Percentiles rank a stretch among this genome's conserved stretches.
These are phyloP conservation scores for Styphnolobium japonicum DNA, from an alignment of 306 rosid genomes.

Conservation along the genomic window DNA sequence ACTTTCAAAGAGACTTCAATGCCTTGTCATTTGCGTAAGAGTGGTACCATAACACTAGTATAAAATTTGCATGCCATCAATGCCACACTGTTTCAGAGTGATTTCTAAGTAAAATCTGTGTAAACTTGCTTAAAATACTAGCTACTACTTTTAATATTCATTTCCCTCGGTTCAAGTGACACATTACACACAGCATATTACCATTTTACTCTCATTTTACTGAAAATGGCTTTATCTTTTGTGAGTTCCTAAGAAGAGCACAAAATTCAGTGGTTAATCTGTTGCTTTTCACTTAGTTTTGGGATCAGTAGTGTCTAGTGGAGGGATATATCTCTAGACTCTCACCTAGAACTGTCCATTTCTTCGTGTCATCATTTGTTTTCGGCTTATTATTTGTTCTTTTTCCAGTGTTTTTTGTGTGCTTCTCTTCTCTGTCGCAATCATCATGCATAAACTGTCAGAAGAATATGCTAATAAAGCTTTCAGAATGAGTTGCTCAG, in stretches of 20 bases:
- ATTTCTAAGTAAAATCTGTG: neutral
- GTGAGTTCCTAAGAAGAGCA: neutral
- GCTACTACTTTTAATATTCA: constrained; percentile 5
- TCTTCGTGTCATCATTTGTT: neutral
- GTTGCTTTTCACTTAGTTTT: neutral
- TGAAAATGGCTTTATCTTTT: neutral
- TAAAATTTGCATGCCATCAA: neutral
- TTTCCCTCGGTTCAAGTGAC: constrained; percentile 8
- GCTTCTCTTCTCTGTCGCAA: neutral
- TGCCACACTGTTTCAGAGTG: neutral
- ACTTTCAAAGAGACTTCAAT: neutral
- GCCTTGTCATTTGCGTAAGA: neutral
- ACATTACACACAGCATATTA: neutral
- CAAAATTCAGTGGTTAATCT: neutral
- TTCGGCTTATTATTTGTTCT: neutral
- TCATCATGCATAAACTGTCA: constrained; percentile 21
- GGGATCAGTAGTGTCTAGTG: neutral
- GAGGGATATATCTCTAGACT: neutral
- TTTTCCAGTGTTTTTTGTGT: neutral
- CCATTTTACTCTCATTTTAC: neutral
- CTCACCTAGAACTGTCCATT: neutral
- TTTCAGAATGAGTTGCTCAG: constrained; percentile 37
- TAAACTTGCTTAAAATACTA: neutral
- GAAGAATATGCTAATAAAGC: constrained; percentile 30
- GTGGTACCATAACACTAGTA: neutral